Evolutionary conservation across 208 protist species (phyloP).

Genomic region (Leishmania braziliensis): DNA sequence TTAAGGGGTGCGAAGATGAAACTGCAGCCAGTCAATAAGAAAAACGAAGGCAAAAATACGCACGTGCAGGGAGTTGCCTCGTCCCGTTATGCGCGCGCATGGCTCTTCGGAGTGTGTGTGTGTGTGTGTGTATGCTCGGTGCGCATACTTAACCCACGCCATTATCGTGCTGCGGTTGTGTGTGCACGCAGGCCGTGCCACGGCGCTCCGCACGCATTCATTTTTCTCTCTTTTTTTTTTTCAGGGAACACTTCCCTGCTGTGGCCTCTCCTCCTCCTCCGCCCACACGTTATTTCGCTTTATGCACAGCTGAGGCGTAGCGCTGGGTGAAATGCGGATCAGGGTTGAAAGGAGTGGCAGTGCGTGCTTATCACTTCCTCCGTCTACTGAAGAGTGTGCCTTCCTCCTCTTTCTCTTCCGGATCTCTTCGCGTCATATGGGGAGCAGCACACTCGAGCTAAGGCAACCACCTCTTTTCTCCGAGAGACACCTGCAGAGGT

Average conservation of each 20-base stretch:
- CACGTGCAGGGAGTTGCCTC: neutral
- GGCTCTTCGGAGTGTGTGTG: neutral
- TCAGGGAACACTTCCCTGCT: neutral
- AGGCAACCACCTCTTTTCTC: neutral
- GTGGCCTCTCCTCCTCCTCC: neutral
- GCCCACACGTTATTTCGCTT: neutral
- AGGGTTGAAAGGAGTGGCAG: neutral
- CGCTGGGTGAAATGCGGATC: neutral
- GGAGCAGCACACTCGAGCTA: neutral
- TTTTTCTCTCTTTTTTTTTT: neutral
- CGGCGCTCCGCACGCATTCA: neutral
- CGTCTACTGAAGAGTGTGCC: neutral
- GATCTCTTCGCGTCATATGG: no score
- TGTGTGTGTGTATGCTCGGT: neutral
- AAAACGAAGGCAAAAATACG: neutral
- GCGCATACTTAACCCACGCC: neutral
- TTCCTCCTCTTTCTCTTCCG: neutral
- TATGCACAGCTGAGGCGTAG: neutral
- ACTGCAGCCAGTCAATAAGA: neutral
- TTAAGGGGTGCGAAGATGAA: neutral
- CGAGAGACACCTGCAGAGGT: neutral
- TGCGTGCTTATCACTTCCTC: neutral
- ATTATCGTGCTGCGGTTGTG: neutral
- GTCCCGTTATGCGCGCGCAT: neutral
- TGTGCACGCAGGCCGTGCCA: neutral